A percentile compares a stretch with the other conserved stretches of the same genome.
phyloP scores from a whole-genome alignment of 108 stramenopile genomes.

The Licmophora abbreviata region DNA sequence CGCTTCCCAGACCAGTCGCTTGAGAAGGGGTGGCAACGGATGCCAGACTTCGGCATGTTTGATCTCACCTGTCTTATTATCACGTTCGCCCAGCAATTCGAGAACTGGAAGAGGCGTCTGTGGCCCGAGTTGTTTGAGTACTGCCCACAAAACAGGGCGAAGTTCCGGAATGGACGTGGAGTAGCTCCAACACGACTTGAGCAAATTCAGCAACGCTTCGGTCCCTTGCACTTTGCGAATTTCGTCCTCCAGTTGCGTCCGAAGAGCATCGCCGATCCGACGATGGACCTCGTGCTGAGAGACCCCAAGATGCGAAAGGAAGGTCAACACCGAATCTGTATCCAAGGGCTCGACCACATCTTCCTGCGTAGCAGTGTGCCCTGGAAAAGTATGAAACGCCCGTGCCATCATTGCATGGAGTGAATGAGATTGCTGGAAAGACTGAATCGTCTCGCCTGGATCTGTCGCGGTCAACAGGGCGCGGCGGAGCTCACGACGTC shows the following conservation, averaged over 20 bases:
- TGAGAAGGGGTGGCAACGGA: slow-evolving; percentile 57
- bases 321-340: slow-evolving; percentile 67
- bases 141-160: slow-evolving; percentile 63
- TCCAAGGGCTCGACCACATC: slow-evolving; percentile 47
- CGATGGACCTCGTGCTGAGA: slow-evolving; percentile 72
- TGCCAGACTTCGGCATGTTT: slow-evolving; percentile 66
- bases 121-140: slow-evolving; percentile 69
- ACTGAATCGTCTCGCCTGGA: slow-evolving; percentile 50
- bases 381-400: slow-evolving; percentile 63
- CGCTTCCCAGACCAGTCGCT: slow-evolving; percentile 77
- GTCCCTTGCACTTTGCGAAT: slow-evolving; percentile 50
- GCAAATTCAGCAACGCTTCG: slow-evolving; percentile 43
- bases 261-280: slow-evolving; percentile 59
- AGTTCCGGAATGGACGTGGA: slow-evolving; percentile 66
- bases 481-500: slow-evolving; percentile 17
- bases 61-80: slow-evolving; percentile 29
- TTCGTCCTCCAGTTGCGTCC: slow-evolving; percentile 70
- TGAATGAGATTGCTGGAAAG: slow-evolving; percentile 62
- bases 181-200: slow-evolving; percentile 63
- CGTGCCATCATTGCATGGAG: slow-evolving; percentile 70
- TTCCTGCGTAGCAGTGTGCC: slow-evolving; percentile 13
- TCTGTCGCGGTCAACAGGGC: slow-evolving; percentile 37
- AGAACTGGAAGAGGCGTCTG: slow-evolving; percentile 62
- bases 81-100: slow-evolving; percentile 41
- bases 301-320: slow-evolving; percentile 66